These are phyloP conservation scores for Cladosporium sp. DNA, from an alignment of 2,329 filamentous ascomycete genomes.

Conservation along the genomic window DNA sequence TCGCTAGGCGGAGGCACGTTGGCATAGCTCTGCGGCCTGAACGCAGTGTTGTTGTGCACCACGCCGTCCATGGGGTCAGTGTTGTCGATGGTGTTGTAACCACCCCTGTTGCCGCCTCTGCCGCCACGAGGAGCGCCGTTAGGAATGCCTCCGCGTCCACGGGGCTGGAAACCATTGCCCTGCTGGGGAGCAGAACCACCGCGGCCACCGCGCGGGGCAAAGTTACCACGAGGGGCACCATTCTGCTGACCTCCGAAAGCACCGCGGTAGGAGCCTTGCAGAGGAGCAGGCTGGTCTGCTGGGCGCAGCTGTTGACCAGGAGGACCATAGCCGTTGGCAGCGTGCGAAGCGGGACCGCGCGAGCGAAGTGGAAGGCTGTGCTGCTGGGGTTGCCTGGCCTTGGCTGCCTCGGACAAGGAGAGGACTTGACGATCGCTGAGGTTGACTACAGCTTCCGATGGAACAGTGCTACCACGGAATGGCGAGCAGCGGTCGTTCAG, in stretches of 20 bases:
- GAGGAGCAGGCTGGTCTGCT: slow-evolving; percentile 57
- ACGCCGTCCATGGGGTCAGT: slow-evolving; percentile 55
- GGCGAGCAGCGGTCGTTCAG: slow-evolving; percentile 85
- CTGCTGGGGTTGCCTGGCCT: slow-evolving; percentile 29
- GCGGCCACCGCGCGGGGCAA: slow-evolving; percentile 37
- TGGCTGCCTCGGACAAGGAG: slow-evolving; percentile 49
- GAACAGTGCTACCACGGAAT: slow-evolving; percentile 91
- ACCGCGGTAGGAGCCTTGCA: slow-evolving; percentile 60
- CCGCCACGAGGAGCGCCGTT: slow-evolving; percentile 37
- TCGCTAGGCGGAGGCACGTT: slow-evolving; percentile 60
- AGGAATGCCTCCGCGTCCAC: slow-evolving; percentile 33
- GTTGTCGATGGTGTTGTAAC: slow-evolving; percentile 51
- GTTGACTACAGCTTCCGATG: slow-evolving; percentile 85
- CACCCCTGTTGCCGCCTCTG: slow-evolving; percentile 40
- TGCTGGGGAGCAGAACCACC: slow-evolving; percentile 33
- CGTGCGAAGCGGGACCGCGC: slow-evolving; percentile 51
- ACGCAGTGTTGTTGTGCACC: slow-evolving; percentile 56
- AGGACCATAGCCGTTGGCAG: slow-evolving; percentile 55
- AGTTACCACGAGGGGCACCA: slow-evolving; percentile 29
- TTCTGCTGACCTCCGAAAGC: slow-evolving; percentile 51
- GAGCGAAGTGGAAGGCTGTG: slow-evolving; percentile 30
- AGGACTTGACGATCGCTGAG: slow-evolving; percentile 79
- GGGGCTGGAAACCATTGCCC: slow-evolving; percentile 19
- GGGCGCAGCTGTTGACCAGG: slow-evolving; percentile 62
- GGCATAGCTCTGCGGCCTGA: slow-evolving; percentile 55